phyloP scores from a whole-genome alignment of 2,329 filamentous ascomycete genomes.

The Peltaster fructicola region DNA sequence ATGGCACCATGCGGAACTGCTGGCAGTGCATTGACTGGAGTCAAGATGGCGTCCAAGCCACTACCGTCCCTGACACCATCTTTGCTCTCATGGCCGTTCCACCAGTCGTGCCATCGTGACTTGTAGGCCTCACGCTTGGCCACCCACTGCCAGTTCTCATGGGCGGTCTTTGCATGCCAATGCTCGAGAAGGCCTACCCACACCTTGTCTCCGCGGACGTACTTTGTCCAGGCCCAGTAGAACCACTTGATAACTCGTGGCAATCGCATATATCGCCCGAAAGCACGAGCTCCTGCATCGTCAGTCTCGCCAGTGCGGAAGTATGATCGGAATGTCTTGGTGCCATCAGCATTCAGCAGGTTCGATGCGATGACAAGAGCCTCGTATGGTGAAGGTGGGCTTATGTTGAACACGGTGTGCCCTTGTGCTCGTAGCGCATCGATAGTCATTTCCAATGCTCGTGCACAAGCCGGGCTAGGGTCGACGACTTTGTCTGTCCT shows the following conservation, averaged over 20 bases:
- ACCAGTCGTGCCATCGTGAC: constrained; percentile 68
- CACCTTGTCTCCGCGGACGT: constrained; percentile 54
- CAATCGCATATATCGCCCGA: constrained; percentile 56
- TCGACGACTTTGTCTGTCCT: constrained; percentile 58
- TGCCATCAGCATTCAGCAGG: constrained; percentile 71
- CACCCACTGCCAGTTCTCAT: constrained; percentile 70
- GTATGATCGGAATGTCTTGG: constrained; percentile 59
- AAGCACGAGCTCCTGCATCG: constrained; percentile 58
- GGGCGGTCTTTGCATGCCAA: constrained; percentile 56
- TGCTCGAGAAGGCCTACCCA: constrained; percentile 63
- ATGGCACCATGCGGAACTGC: constrained; percentile 77
- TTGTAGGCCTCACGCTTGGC: constrained; percentile 61
- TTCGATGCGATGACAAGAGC: constrained; percentile 60
- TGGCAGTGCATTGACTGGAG: constrained; percentile 77
- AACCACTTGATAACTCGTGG: constrained; percentile 60
- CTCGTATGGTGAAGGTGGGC: constrained; percentile 42
- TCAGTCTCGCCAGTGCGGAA: constrained; percentile 63
- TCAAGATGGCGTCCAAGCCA: constrained; percentile 56
- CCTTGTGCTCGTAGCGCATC: constrained; percentile 51
- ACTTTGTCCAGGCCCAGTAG: constrained; percentile 83
- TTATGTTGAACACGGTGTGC: constrained; percentile 52
- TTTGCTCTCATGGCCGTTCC: constrained; percentile 35
- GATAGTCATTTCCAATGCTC: constrained; percentile 56
- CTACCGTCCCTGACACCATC: constrained; percentile 9
- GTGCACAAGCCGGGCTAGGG: constrained; percentile 65